These are phyloP conservation scores for Sanguinoderma infundibulare DNA, from an alignment of 1,284 basidiomycete species.

Conservation along the genomic window DNA sequence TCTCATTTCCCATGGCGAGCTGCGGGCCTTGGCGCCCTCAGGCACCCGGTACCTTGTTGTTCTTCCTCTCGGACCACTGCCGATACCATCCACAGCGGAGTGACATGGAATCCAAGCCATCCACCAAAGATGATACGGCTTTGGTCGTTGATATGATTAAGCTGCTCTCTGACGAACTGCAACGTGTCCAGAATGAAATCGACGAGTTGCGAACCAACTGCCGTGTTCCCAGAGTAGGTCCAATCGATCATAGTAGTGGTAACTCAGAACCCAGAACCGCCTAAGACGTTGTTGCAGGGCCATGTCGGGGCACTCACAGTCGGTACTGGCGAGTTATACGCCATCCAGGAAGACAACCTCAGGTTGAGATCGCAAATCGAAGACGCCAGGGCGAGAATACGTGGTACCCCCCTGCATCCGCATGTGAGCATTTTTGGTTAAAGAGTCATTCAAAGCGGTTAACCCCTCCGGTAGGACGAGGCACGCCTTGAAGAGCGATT, in stretches of 20 bases:
- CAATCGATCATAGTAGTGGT: neutral
- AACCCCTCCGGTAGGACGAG: neutral
- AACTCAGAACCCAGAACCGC: too few species aligned
- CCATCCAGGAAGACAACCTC: slow-evolving; percentile 16
- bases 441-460: neutral
- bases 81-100: neutral
- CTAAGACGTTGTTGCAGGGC: neutral
- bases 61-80: neutral
- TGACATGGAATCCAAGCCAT: neutral
- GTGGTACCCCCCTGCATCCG: neutral
- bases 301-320: neutral
- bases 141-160: slow-evolving; percentile 16
- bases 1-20: neutral
- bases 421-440: neutral
- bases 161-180: slow-evolving; percentile 20
- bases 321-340: neutral
- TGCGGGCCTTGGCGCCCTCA: too few species aligned
- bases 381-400: neutral
- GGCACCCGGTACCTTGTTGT: neutral
- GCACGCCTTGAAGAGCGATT: neutral
- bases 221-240: neutral
- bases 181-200: slow-evolving; percentile 9
- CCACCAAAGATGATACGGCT: neutral
- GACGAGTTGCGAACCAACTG: neutral
- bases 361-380: slow-evolving; percentile 6